Evolutionary conservation across 306 rosid species (phyloP).

Genomic region (Castanea mollissima): DNA sequence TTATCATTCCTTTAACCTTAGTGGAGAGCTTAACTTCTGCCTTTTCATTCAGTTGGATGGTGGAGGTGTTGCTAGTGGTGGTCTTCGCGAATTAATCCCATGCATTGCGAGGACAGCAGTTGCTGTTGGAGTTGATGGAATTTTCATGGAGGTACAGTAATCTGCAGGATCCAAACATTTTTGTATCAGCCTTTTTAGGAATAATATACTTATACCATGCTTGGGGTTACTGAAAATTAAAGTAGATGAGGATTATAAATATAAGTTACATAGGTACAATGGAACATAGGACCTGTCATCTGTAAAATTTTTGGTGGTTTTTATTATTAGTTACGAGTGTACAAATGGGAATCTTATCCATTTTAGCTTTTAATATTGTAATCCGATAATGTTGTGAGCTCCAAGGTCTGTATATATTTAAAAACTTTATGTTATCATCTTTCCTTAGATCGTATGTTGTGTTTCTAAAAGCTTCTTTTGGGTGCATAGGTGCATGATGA

Average conservation of each 20-base stretch:
- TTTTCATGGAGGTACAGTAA: conserved; percentile 87
- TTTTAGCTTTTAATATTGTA: background rate
- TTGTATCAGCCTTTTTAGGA: background rate
- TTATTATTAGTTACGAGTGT: background rate
- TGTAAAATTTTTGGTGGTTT: background rate
- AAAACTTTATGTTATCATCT: background rate
- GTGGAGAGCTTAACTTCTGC: conserved; percentile 24
- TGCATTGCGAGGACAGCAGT: conserved; percentile 96
- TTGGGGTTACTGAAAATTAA: conserved; percentile 1
- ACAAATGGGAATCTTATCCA: background rate
- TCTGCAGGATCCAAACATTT: conserved; percentile 7
- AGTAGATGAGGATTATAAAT: background rate
- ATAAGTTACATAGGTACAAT: background rate
- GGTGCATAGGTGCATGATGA: conserved; percentile 83
- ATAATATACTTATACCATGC: background rate
- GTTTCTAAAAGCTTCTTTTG: conserved; percentile 21
- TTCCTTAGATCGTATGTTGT: conserved; percentile 13
- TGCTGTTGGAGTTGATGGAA: conserved; percentile 97
- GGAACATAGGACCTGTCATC: background rate
- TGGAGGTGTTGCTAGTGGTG: conserved; percentile 99
- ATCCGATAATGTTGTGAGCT: background rate
- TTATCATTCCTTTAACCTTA: background rate
- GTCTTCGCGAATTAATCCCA: conserved; percentile 93
- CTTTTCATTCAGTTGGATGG: conserved; percentile 71
- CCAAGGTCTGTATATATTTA: conserved; percentile 1